A percentile compares a stretch with the other conserved stretches of the same genome.
Conservation (phyloP, 352 stramenopile species). For the Globisporangium echinulatum region DNA sequence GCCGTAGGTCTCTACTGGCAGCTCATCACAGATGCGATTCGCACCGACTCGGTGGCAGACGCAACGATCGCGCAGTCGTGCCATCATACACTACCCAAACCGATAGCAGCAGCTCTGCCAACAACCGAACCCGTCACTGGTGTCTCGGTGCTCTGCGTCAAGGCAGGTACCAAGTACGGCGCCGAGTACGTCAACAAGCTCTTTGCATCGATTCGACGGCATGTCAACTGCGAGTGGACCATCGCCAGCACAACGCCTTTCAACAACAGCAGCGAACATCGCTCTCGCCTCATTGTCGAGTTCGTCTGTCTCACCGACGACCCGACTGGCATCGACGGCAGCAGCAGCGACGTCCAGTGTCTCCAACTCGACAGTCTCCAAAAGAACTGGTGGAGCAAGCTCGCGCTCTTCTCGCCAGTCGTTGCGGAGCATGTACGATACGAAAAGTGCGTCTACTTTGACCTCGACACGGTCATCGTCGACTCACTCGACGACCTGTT, state of each 20-base stretch:
- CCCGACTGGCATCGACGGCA: conserved; percentile 20
- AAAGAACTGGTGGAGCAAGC: conserved; percentile 83
- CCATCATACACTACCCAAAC: conserved; percentile 74
- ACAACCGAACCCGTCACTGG: conserved; percentile 77
- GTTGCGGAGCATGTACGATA: conserved; percentile 10
- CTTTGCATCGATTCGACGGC: conserved; percentile 27
- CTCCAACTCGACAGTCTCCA: conserved; percentile 25
- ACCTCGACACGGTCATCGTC: conserved; percentile 76
- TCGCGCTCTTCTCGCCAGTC: conserved; percentile 42
- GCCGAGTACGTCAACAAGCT: conserved; percentile 82
- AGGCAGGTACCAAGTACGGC: conserved; percentile 81
- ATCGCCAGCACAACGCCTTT: too few species aligned
- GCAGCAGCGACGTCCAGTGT: conserved; percentile 18
- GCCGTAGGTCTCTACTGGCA: conserved; percentile 39
- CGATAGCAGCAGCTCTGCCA: conserved; percentile 57
- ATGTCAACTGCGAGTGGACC: conserved; percentile 10
- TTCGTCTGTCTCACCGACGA: conserved; percentile 78
- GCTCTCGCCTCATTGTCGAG: conserved; percentile 11
- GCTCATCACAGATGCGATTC: conserved; percentile 85
- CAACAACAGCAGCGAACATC: not conserved
- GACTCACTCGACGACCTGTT: conserved; percentile 30
- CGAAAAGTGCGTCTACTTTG: conserved; percentile 45
- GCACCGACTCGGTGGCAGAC: conserved; percentile 41
- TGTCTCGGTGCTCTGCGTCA: conserved; percentile 70
- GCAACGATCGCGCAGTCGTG: not conserved